Evolutionary conservation across 192 early-diverging fungal species (phyloP), one percentile per base, ranked within the genome.

Genomic region (Mortierella hygrophila): DNA sequence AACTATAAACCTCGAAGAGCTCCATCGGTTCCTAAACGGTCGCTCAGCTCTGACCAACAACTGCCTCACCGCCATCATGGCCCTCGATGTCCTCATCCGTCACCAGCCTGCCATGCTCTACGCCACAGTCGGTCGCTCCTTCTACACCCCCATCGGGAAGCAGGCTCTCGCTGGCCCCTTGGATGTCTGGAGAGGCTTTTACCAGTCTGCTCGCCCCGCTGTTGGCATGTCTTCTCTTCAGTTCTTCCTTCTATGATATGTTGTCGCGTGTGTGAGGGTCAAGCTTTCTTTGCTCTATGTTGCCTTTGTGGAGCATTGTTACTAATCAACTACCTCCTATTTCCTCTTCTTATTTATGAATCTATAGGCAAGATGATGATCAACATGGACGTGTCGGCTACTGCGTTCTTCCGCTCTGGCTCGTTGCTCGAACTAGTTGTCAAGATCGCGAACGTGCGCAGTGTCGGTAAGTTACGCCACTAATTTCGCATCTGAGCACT

Each of bases 141-240:
- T 99, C 91, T 98, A 95, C 81, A 98, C 96, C 4, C 93, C 94
- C 37, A 89, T 89, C 13, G 90, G 90, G 72, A 88, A 84, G 3
- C 80, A 79, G 65, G 71, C 78, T 29, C 91, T 92, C 0, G 82
- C 87, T 4, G 94, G 96, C 35, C 95, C 96, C n/a, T 91, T 94
- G 40, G 96, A 97, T 89, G 92, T 97, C 18, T 98, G 97, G 98
- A 93, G 94, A 74, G 98, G 98, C 32, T 96, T 94, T 83, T 97
- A 97, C 72, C 96, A 97, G 77, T 95, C 94, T 71, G 92, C 96
- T 65, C 92, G 95, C 7, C 96, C 97, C 9, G 90, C 95, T 35
- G 47, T 82, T 23, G 95, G 96, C 82, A 82, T 83, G 63, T 72
- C 11, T 55, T 54, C 13, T 20, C 49, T 44, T 20, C 72, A 16